Percentiles rank a stretch among this genome's conserved stretches.
Evolutionary conservation across 148 eudicot species (phyloP).

Genomic region (Dysphania ambrosioides): DNA sequence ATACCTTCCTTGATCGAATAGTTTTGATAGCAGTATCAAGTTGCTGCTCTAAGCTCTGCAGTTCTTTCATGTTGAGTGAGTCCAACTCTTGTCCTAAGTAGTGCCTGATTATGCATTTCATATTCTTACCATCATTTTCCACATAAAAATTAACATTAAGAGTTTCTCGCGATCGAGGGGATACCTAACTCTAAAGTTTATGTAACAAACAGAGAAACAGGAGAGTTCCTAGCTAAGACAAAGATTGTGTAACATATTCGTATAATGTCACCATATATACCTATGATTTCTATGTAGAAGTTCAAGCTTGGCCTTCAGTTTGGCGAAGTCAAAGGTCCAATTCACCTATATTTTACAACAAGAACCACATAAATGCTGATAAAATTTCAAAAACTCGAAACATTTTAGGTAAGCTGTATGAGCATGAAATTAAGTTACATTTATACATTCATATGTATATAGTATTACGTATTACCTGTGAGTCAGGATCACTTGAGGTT

Average conservation of each 20-base stretch:
- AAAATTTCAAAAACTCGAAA: too few species aligned
- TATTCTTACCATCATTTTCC: too few species aligned
- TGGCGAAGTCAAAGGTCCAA: constrained; percentile 71
- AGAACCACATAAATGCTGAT: too few species aligned
- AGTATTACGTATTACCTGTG: constrained; percentile 30
- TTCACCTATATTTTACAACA: constrained; percentile 36
- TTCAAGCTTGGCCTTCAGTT: constrained; percentile 65
- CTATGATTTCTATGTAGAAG: constrained; percentile 59
- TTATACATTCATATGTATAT: too few species aligned
- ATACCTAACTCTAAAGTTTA: too few species aligned
- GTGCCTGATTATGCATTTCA: constrained; percentile 42
- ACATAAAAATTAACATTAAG: neutral
- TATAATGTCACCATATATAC: too few species aligned
- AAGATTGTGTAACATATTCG: too few species aligned
- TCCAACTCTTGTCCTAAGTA: constrained; percentile 66
- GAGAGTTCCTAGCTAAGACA: too few species aligned
- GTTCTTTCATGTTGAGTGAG: constrained; percentile 49
- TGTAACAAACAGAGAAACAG: too few species aligned
- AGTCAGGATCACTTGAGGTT: constrained; percentile 28
- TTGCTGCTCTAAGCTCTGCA: constrained; percentile 67
- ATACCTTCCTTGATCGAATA: constrained; percentile 57
- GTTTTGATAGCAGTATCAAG: constrained; percentile 60
- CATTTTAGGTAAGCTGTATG: too few species aligned
- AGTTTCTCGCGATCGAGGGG: too few species aligned
- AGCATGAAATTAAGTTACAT: too few species aligned